Percentiles rank a stretch among this genome's conserved stretches.
phyloP scores from a whole-genome alignment of 2,329 filamentous ascomycete species.

The Pseudogymnoascus sp. region DNA sequence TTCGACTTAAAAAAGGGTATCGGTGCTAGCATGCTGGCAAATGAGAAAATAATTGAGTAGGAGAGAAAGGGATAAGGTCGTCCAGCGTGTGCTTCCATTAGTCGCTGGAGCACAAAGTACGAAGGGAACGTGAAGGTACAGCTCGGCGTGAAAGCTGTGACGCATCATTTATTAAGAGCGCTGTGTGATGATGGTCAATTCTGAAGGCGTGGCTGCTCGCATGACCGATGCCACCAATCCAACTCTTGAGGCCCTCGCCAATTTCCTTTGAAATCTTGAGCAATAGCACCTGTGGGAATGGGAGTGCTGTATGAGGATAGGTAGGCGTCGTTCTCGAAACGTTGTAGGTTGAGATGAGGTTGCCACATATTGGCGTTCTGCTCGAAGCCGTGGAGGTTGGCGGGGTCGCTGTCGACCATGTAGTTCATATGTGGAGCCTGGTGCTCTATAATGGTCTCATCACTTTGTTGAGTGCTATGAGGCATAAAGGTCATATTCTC shows the following conservation, averaged over 20 bases:
- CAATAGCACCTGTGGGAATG: not conserved
- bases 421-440: not conserved
- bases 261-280: not conserved
- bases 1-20: not conserved
- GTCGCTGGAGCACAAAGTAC: not conserved
- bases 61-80: not conserved
- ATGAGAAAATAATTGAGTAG: not conserved
- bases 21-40: conserved; percentile 2
- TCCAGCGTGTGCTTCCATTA: not conserved
- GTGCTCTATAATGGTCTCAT: conserved; percentile 40
- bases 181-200: not conserved
- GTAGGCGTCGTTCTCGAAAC: not conserved
- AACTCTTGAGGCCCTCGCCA: not conserved
- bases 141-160: not conserved
- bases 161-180: not conserved
- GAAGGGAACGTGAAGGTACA: not conserved
- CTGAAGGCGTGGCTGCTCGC: not conserved
- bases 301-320: not conserved
- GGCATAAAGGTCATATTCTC: conserved; percentile 4
- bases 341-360: not conserved
- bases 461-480: conserved; percentile 51
- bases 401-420: not conserved
- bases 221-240: not conserved
- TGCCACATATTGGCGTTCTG: not conserved
- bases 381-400: not conserved